Evolutionary conservation across 179 eudicot genomes (phyloP), one percentile per base, ranked within the genome.

Genomic region (Pouteria campechiana): DNA sequence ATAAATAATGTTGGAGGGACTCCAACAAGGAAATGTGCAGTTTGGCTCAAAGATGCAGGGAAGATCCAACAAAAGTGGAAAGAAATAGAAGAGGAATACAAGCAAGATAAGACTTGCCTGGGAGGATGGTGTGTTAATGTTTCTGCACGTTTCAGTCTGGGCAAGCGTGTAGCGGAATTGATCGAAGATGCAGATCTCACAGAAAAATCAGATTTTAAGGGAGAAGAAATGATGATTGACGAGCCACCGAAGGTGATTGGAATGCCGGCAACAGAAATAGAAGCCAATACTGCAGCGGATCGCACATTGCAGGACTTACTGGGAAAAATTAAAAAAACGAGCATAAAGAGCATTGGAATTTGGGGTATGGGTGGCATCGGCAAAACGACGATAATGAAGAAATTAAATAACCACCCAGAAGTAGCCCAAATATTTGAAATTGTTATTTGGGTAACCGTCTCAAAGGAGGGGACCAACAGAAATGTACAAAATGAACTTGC

Each of bases 361-460:
- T 35, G 46, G 20, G 63, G 69, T 15, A 56, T 44, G 42, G 54
- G 53, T 3, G 63, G 69, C 1, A 40, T 50, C 20, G 69, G 69
- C 45, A 63, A 63, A 58, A 63, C 63, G 16, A 45, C 39, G 19
- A 19, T 56, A 17, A 46, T 63, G 27, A 29, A 50, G 45, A 28
- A 21, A 33, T 45, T 56, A 21, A 17, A 30, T 20, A 21, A 19
- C 48, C 44, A 13, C 6, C 30, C 54, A 19, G 54, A 40, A 12
- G 19, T 33, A 1, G 5, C 23, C 16, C 2, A 11, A 16, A 27
- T 37, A 27, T 64, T 52, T 37, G 41, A 58, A 14, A 6, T 4
- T 13, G 56, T 64, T 33, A 39, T 64, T 42, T 31, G 20, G 44
- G 69, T 63, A 39, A 56, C 63, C 22, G 33, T 56, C 17, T 45